phyloP scores from a whole-genome alignment of 2,329 filamentous ascomycete genomes.

The Helminthosporium solani region DNA sequence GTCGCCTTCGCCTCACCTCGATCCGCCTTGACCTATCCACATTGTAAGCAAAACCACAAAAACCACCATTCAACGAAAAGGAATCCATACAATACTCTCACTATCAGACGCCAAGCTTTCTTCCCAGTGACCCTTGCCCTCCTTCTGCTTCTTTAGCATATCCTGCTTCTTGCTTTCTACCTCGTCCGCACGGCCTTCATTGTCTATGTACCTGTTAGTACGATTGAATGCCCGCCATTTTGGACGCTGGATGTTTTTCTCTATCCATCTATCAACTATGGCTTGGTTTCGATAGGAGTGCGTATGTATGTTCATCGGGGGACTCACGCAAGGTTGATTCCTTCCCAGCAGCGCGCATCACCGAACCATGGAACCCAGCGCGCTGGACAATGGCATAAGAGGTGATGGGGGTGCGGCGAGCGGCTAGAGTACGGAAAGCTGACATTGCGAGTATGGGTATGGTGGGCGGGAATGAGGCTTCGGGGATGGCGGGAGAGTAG shows the following conservation, averaged over 20 bases:
- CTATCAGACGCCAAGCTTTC: conserved; percentile 47
- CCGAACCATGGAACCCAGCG: conserved; percentile 42
- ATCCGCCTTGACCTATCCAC: conserved; percentile 45
- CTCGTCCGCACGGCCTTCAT: conserved; percentile 41
- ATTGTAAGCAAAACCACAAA: neutral
- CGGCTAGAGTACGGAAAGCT: conserved; percentile 32
- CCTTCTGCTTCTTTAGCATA: conserved; percentile 46
- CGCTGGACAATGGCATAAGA: conserved; percentile 33
- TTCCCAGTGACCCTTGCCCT: conserved; percentile 47
- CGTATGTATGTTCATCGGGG: neutral
- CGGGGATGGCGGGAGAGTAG: neutral
- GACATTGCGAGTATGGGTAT: conserved; percentile 26
- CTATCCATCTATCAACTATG: no score
- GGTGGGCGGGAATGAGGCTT: neutral
- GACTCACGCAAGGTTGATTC: conserved; percentile 48
- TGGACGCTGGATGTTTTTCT: no score
- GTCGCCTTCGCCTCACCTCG: conserved; percentile 44
- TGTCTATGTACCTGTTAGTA: conserved; percentile 22
- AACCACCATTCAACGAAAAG: neutral
- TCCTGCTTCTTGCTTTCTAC: conserved; percentile 47
- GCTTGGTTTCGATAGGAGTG: no score
- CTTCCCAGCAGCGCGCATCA: conserved; percentile 45
- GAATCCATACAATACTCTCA: conserved; percentile 42
- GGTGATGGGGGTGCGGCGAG: conserved; percentile 30
- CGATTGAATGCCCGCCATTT: no score